Evolutionary conservation across 2,329 filamentous ascomycete genomes (phyloP), one percentile per base, ranked within the genome.

Genomic region (Arthrobotrys pseudoclavata): DNA sequence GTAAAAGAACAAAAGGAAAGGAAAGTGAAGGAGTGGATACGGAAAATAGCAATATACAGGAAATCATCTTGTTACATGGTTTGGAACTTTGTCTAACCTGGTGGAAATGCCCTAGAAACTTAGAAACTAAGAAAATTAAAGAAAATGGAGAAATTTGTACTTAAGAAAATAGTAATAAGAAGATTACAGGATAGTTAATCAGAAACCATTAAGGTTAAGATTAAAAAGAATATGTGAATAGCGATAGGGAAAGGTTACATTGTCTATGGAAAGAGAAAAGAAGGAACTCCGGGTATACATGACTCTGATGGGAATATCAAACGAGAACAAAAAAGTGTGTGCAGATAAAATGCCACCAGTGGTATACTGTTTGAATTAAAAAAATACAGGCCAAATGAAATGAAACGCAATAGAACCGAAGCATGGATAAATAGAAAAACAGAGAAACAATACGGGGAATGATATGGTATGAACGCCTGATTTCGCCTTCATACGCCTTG

Each of bases 211-310:
- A 48, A 48, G 37, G 57, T 52, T 70, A 31, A 57, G 40, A 61
- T 53, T 45, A 74, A 47, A 45, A 45, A 31, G 31, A 45, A 52
- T 50, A 74, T 24, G 53, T 40, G 68, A 12, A 61, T 13, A 20
- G 24, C 24, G 26, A 61, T 62, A 26, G 48, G 40, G 22, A 20
- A 37, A 62, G 10, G 34, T 37, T 63, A 71, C 31, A 34, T 57
- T 60, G 63, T 72, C 69, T 72, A 72, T 71, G n/a, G 48, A 70
- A 22, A 40, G 12, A 18, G n/a, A 22, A 18, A 57, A 37, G 37
- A 22, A 31, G 63, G 57, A 72, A 72, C 69, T 72, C 69, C 69
- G 69, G 69, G 69, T 72, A 72, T 72, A 72, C 69, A 72, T 66
- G 69, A 66, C 34, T 63, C 63, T 60, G 52, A 40, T 37, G 22